Evolutionary conservation across 441 rosid genomes (phyloP), one percentile per base, ranked within the genome.

Genomic region (Eutrema salsugineum): DNA sequence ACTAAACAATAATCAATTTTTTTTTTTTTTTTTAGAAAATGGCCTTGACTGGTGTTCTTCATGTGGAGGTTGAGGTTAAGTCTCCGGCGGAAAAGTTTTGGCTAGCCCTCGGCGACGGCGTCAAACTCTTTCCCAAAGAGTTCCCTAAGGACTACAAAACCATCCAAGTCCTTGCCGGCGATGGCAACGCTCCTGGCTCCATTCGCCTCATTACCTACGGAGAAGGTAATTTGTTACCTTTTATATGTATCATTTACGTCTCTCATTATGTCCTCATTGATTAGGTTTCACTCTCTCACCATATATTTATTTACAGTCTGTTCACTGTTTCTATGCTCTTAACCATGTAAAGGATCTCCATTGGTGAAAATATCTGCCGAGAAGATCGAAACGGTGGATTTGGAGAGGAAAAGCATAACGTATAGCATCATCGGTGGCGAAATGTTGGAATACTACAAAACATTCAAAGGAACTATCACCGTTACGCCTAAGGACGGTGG

Each of bases 151-250:
- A 90, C 68, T 91, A 88, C 85, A 86, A 87, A 85, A 77, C 80
- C 83, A 91, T 94, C 72, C 78, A 87, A 75, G 88, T 91, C n/a
- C 87, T 89, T 1, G 82, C 88, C 54, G 97, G 98, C 9, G 97
- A 94, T 65, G 97, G 96, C 63, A 90, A 90, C 72, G 76, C 83
- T 32, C 80, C 84, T 27, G 96, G 96, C 66, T 84, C 97, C 19
- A 54, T 90, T 56, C 94, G 96, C 49, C 87, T 82, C 79, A 42
- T 93, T 30, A 83, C 70, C 2, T 94, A 89, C 22, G 87, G 77
- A 33, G 95, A 89, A 42, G 78, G 78, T 72, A 66, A 28, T 48
- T 30, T 36, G 32, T 42, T 35, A 36, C 42, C 11, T 35, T 55
- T 5, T 14, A 24, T 32, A 32, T 2, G 11, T 30, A 28, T 42